Conservation (phyloP, 2,329 filamentous ascomycete species). For the Thielaviopsis populi region DNA sequence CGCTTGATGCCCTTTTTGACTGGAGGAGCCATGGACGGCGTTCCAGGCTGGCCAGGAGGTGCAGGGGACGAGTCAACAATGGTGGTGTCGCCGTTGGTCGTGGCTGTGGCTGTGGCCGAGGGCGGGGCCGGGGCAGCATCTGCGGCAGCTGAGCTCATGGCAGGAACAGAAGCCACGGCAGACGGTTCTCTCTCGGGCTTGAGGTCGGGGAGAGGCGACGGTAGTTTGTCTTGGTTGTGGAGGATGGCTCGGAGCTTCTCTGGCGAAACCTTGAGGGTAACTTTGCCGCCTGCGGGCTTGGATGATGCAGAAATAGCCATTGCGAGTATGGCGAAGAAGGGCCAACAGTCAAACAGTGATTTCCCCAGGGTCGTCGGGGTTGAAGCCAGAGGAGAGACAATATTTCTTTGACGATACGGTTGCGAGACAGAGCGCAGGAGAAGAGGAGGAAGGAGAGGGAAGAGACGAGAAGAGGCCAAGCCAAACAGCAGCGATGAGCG, state of each 20-base stretch:
- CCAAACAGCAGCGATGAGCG: too few relatives aligned
- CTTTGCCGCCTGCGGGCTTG: conserved; percentile 25
- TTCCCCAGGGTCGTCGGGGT: too few relatives aligned
- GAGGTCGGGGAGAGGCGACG: conserved; percentile 31
- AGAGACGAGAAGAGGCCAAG: too few relatives aligned
- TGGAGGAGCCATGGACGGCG: conserved; percentile 47
- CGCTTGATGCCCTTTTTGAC: conserved; percentile 68
- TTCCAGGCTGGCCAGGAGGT: conserved; percentile 42
- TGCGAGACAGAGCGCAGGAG: too few relatives aligned
- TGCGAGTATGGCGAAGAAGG: not conserved
- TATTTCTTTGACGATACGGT: too few relatives aligned
- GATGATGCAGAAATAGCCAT: conserved; percentile 14
- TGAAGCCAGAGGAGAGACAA: too few relatives aligned
- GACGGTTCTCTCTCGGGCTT: conserved; percentile 19
- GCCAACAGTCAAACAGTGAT: too few relatives aligned
- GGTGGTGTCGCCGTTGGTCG: conserved; percentile 39
- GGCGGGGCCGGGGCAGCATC: not conserved
- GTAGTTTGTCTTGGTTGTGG: conserved; percentile 27
- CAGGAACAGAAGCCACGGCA: too few relatives aligned
- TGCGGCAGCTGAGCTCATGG: not conserved
- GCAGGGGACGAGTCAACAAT: conserved; percentile 42
- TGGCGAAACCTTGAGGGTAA: conserved; percentile 40
- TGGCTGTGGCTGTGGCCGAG: conserved; percentile 21
- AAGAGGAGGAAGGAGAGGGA: too few relatives aligned
- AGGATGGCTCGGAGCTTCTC: conserved; percentile 36